Evolutionary conservation across 257 asterid species (phyloP).

Genomic region (Plantago major): DNA sequence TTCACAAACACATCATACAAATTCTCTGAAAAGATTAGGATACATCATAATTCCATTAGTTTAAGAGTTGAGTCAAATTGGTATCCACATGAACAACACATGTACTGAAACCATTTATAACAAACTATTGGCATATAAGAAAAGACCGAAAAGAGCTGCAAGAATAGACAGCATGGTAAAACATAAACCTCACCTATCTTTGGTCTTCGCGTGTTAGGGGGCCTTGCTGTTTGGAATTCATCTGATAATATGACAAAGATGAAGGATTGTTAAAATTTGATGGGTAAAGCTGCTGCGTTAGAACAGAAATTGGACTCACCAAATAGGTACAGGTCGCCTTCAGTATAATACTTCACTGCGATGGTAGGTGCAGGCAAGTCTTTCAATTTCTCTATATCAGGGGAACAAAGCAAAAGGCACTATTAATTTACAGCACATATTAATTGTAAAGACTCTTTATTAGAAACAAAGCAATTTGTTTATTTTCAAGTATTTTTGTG

Average conservation of each 20-base stretch:
- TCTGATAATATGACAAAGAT: constrained; percentile 38
- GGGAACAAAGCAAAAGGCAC: no score
- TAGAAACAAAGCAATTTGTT: background rate
- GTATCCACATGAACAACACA: background rate
- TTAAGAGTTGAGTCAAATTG: background rate
- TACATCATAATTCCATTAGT: background rate
- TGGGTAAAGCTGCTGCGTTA: background rate
- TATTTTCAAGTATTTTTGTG: background rate
- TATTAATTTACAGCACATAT: no score
- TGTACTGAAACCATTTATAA: background rate
- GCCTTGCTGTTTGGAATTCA: constrained; percentile 85
- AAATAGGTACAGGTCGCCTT: constrained; percentile 85
- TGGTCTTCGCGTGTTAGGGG: constrained; percentile 80
- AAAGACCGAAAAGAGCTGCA: no score
- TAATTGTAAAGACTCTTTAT: no score
- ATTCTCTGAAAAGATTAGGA: constrained; percentile 48
- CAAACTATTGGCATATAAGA: background rate
- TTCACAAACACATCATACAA: constrained; percentile 77
- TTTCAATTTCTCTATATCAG: constrained; percentile 57
- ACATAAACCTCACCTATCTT: constrained; percentile 57
- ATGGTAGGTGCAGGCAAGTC: constrained; percentile 62
- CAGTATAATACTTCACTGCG: constrained; percentile 82
- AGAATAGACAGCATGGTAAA: no score
- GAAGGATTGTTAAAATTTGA: constrained; percentile 2
- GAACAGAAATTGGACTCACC: constrained; percentile 47